Evolutionary conservation across 257 asterid genomes (phyloP).

Genomic region (Plantago elongata): DNA sequence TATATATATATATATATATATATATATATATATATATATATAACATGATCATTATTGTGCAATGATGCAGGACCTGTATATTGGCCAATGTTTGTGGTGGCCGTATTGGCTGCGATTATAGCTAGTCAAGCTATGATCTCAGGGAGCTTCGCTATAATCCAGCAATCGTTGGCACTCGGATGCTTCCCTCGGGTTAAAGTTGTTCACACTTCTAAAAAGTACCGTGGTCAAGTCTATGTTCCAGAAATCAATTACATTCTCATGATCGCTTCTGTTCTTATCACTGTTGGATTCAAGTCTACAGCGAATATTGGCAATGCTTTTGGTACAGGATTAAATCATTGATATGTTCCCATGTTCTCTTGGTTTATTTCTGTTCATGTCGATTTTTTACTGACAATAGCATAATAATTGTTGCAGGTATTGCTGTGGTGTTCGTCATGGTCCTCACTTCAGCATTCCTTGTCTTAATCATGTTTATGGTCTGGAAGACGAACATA

Average conservation of each 20-base stretch:
- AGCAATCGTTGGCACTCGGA: conserved; percentile 54
- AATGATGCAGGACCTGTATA: conserved; percentile 34
- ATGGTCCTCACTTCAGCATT: conserved; percentile 48
- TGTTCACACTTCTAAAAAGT: conserved; percentile 42
- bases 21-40: too few species aligned
- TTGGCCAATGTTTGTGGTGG: conserved; percentile 65
- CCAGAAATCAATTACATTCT: conserved; percentile 20
- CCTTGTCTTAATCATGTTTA: conserved; percentile 43
- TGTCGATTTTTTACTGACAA: background rate
- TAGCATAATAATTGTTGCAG: conserved; percentile 19
- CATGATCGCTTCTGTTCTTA: conserved; percentile 9
- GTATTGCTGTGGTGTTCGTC: conserved; percentile 57
- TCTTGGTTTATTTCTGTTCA: background rate
- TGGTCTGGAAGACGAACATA: conserved; percentile 60
- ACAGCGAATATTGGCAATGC: conserved; percentile 10
- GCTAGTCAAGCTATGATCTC: conserved; percentile 71
- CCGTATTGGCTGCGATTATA: conserved; percentile 43
- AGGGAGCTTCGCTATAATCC: conserved; percentile 51
- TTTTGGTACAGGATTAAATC: background rate
- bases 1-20: too few species aligned
- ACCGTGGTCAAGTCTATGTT: conserved; percentile 48
- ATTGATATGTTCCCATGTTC: background rate
- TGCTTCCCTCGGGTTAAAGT: conserved; percentile 62
- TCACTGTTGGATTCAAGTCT: conserved; percentile 1
- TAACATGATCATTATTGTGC: background rate